Percentiles rank a stretch among this genome's conserved stretches.
phyloP scores from a whole-genome alignment of 176 grass and related monocot genomes.

The Raddia guianensis region DNA sequence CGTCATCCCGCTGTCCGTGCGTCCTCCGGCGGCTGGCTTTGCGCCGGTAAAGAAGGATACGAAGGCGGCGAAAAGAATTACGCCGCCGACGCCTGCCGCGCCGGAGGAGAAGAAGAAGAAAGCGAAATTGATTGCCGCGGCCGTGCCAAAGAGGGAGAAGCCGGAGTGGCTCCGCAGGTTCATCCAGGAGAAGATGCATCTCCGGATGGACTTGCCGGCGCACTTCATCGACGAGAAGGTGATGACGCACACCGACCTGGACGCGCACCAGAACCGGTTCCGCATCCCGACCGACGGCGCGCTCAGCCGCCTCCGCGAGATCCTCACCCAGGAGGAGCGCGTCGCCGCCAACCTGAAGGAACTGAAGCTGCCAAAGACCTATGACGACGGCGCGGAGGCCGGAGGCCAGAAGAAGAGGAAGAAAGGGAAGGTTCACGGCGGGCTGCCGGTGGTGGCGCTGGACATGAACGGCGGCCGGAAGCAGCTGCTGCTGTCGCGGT shows the following conservation, averaged over 20 bases:
- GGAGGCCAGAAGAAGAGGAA: neutral
- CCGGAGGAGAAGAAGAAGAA: no score
- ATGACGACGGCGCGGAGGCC: neutral
- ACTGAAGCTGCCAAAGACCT: neutral
- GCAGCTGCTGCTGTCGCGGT: slow-evolving; percentile 18
- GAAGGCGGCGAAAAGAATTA: no score
- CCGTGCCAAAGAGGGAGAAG: neutral
- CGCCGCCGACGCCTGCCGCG: no score
- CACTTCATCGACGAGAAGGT: slow-evolving; percentile 21
- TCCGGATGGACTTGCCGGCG: slow-evolving; percentile 6
- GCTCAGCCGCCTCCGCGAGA: neutral
- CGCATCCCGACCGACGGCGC: slow-evolving; percentile 6
- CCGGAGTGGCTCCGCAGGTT: slow-evolving; percentile 31
- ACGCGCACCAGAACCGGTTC: slow-evolving; percentile 33
- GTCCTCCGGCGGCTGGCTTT: no score
- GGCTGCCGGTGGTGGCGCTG: slow-evolving; percentile 22
- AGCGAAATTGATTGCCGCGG: no score
- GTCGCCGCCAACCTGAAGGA: neutral
- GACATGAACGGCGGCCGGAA: neutral
- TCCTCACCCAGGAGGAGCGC: neutral
- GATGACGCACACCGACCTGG: neutral
- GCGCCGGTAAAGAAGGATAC: no score
- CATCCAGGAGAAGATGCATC: neutral
- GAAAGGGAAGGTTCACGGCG: slow-evolving; percentile 20
- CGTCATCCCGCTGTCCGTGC: neutral